Percentiles rank a stretch among this genome's conserved stretches.
These are phyloP conservation scores for Fusarium robinianum DNA, from an alignment of 2,329 filamentous ascomycete genomes.

Conservation along the genomic window DNA sequence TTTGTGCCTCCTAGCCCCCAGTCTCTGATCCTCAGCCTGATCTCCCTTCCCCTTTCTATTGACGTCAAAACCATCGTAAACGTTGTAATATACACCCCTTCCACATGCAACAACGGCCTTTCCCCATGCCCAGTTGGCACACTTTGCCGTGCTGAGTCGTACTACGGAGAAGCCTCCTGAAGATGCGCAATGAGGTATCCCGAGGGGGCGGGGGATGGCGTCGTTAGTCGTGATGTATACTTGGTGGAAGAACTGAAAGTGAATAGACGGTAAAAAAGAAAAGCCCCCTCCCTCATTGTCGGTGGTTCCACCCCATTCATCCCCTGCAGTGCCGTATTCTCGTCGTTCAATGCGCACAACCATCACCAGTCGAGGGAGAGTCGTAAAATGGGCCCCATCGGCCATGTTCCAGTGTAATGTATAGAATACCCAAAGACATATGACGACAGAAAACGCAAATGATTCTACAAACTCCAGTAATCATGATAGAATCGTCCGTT, in stretches of 20 bases:
- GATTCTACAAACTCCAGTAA: constrained; percentile 32
- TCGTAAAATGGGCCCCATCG: constrained; percentile 13
- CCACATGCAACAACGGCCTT: constrained; percentile 15
- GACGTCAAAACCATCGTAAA: constrained; percentile 29
- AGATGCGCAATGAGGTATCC: constrained; percentile 17
- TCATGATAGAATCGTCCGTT: constrained; percentile 21
- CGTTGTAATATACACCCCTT: constrained; percentile 31
- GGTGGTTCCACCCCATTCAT: constrained; percentile 14
- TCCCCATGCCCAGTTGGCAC: constrained; percentile 25
- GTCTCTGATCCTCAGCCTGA: constrained; percentile 15
- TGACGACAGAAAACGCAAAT: constrained; percentile 31
- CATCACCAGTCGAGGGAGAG: constrained; percentile 21
- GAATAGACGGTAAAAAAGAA: constrained; percentile 18
- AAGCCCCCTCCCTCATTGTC: constrained; percentile 12
- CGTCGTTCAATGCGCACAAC: constrained; percentile 22
- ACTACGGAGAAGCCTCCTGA: constrained; percentile 26
- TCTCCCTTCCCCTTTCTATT: constrained; percentile 13
- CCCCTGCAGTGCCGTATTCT: constrained; percentile 12
- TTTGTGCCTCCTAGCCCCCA: too few relatives aligned
- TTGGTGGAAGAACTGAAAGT: constrained; percentile 21
- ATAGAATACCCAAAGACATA: constrained; percentile 34
- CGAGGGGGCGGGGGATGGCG: constrained; percentile 10
- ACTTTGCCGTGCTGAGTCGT: constrained; percentile 14
- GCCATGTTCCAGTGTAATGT: constrained; percentile 25
- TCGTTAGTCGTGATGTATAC: constrained; percentile 27